These are phyloP conservation scores for Cryptococcus deneoformans DNA, from an alignment of 1,284 basidiomycete genomes.

Conservation along the genomic window DNA sequence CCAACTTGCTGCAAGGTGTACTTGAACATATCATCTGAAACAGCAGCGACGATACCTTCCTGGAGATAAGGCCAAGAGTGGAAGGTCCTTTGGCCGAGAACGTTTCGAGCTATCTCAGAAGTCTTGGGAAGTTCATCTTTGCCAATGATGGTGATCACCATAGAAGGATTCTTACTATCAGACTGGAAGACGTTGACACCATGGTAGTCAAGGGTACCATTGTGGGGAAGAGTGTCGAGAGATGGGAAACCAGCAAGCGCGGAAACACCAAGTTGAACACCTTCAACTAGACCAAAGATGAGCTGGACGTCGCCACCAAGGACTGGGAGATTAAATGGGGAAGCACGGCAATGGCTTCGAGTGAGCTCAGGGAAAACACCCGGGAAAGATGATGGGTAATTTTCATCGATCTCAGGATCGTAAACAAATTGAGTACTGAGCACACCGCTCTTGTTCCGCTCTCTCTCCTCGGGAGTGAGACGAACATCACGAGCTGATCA, in stretches of 20 bases:
- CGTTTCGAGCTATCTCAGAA: conserved; percentile 68
- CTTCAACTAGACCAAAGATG: conserved; percentile 81
- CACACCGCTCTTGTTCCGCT: conserved; percentile 74
- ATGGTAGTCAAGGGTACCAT: conserved; percentile 73
- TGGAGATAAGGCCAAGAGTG: conserved; percentile 92
- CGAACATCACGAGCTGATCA: conserved; percentile 66
- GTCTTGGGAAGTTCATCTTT: conserved; percentile 65
- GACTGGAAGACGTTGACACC: conserved; percentile 91
- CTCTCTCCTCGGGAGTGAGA: conserved; percentile 71
- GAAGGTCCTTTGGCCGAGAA: conserved; percentile 76
- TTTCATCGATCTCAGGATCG: conserved; percentile 60
- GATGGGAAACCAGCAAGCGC: conserved; percentile 96
- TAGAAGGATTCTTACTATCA: conserved; percentile 86
- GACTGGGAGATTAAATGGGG: conserved; percentile 80
- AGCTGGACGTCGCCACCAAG: conserved; percentile 78
- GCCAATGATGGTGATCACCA: conserved; percentile 83
- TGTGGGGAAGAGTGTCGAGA: conserved; percentile 81
- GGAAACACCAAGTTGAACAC: conserved; percentile 79
- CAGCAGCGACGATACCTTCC: conserved; percentile 81
- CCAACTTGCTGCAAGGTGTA: conserved; percentile 67
- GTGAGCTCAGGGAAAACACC: conserved; percentile 93
- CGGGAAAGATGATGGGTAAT: conserved; percentile 86
- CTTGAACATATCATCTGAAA: conserved; percentile 85
- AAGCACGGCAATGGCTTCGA: conserved; percentile 73
- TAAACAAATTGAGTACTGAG: conserved; percentile 72